Percentiles rank a stretch among this genome's conserved stretches.
phyloP scores from a whole-genome alignment of 495 filamentous ascomycete species.

The Neurospora sp. region DNA sequence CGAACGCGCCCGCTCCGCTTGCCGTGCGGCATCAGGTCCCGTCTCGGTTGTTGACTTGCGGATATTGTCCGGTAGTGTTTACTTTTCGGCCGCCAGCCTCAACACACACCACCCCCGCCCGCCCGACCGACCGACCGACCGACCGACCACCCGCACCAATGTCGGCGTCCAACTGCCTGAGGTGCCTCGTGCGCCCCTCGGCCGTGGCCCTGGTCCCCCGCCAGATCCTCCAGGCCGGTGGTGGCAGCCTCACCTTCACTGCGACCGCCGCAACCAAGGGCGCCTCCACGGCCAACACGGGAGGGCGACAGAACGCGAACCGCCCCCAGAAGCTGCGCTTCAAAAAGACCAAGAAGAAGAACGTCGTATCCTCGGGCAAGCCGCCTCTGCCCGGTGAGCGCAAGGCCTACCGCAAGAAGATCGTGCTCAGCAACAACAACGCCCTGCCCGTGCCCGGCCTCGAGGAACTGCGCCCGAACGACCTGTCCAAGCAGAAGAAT shows the following conservation, averaged over 20 bases:
- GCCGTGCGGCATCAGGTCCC: background rate
- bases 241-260: background rate
- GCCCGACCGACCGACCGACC: constrained; percentile 1
- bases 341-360: constrained; percentile 47
- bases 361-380: constrained; percentile 29
- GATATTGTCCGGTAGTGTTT: background rate
- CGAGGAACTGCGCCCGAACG: constrained; percentile 46
- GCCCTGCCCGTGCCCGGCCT: constrained; percentile 65
- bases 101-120: background rate
- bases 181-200: constrained; percentile 53
- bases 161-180: constrained; percentile 59
- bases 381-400: constrained; percentile 66
- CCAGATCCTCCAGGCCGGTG: background rate
- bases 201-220: constrained; percentile 19
- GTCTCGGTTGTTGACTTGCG: background rate
- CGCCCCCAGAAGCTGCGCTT: constrained; percentile 26
- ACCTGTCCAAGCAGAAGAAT: constrained; percentile 41
- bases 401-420: constrained; percentile 75
- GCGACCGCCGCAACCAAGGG: background rate
- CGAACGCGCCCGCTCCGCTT: background rate
- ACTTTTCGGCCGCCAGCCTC: background rate
- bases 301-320: constrained; percentile 19
- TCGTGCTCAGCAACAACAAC: constrained; percentile 89
- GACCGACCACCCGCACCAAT: constrained; percentile 38
- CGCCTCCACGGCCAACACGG: constrained; percentile 6